Evolutionary conservation across 768 basidiomycete species (phyloP), one percentile per base, ranked within the genome.

Genomic region (Russula emetica): DNA sequence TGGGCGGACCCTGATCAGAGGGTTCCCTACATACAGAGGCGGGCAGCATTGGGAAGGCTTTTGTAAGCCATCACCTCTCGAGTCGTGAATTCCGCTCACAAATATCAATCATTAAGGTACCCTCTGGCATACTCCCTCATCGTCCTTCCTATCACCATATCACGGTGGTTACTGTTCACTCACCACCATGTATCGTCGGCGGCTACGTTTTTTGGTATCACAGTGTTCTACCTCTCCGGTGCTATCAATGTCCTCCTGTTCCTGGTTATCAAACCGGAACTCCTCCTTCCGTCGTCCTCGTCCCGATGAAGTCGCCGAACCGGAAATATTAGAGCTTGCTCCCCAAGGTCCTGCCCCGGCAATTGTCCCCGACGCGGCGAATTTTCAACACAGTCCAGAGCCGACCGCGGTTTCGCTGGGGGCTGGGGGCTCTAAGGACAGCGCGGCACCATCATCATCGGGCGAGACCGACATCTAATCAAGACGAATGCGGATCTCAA

Each of bases 181-280:
- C n/a, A 49, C 22, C 2, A 75, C 76, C 64, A 69, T 79, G 55
- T 74, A 42, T 67, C 74, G 2, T 67, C 74, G 5, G 71, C 73
- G 20, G 74, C 74, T 34, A 77, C 72, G 11, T 73, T 79, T 47
- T 67, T 70, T 28, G 74, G 71, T 28, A 62, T 70, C 18, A 8
- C 44, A 1, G n/a, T 44, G 20, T 20, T n/a, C n/a, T 3, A 44
- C 36, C 58, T 57, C 11, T 38, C 36, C 32, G 36, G n/a, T n/a
- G n/a, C n/a, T n/a, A n/a, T n/a, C n/a, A n/a, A n/a, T n/a, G n/a
- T n/a, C n/a, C n/a, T n/a, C n/a, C n/a, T n/a, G n/a, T n/a, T n/a
- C n/a, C n/a, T n/a, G n/a, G n/a, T n/a, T n/a, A n/a, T n/a, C n/a
- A n/a, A n/a, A 36, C 34, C 34, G 13, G 73, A 78, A 5, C 70